phyloP scores from a whole-genome alignment of 371 early-diverging fungal species.

The Actinomortierella ambigua region DNA sequence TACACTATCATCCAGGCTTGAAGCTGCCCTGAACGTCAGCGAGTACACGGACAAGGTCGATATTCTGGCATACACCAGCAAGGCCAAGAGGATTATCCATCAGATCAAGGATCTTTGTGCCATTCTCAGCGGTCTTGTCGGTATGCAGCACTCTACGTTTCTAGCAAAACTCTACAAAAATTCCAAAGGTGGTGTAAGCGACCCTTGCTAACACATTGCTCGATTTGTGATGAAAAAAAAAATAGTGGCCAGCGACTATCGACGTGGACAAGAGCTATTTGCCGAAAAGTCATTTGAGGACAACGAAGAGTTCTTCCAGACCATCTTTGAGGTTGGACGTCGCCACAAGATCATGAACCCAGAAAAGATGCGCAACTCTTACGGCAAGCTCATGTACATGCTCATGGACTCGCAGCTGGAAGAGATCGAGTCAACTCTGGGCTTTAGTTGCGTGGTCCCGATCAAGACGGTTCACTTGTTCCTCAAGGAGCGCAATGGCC shows the following conservation, averaged over 20 bases:
- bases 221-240: background rate
- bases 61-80: slow-evolving; percentile 80
- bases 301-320: slow-evolving; percentile 88
- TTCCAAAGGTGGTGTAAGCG: no score
- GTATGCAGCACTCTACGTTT: slow-evolving; percentile 10
- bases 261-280: slow-evolving; percentile 87
- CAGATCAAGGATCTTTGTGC: slow-evolving; percentile 96
- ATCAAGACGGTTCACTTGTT: slow-evolving; percentile 88
- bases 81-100: slow-evolving; percentile 86
- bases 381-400: slow-evolving; percentile 95
- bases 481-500: slow-evolving; percentile 66
- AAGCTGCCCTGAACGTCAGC: slow-evolving; percentile 88
- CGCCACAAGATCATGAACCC: slow-evolving; percentile 98
- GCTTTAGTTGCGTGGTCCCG: slow-evolving; percentile 79
- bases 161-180: no score
- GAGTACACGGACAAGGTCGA: slow-evolving; percentile 93
- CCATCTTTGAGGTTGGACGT: slow-evolving; percentile 95
- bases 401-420: slow-evolving; percentile 86
- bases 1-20: slow-evolving; percentile 53
- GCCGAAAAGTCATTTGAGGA: slow-evolving; percentile 82
- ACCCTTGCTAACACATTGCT: background rate
- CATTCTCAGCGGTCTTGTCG: slow-evolving; percentile 87
- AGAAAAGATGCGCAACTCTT: slow-evolving; percentile 93
- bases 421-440: slow-evolving; percentile 86
- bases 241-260: slow-evolving; percentile 77